Evolutionary conservation across 2,329 filamentous ascomycete genomes (phyloP).

Genomic region (Aureobasidium uvarum): DNA sequence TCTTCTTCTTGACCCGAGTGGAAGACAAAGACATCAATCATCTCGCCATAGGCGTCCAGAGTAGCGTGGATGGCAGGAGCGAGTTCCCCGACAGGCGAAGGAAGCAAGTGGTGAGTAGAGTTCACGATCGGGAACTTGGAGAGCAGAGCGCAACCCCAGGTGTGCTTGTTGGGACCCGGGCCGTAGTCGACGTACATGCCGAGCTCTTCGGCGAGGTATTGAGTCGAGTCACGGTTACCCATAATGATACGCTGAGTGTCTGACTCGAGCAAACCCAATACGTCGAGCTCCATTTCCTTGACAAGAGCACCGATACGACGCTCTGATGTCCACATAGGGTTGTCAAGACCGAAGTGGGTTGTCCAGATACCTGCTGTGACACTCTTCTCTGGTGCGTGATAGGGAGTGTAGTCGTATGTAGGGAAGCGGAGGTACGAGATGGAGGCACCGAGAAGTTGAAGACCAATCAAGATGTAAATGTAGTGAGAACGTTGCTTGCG

Average conservation of each 20-base stretch:
- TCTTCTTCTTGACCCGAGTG: conserved; percentile 99
- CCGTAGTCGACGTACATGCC: conserved; percentile 99
- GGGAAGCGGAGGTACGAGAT: conserved; percentile 90
- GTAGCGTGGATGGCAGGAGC: conserved; percentile 97
- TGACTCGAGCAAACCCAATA: conserved; percentile 89
- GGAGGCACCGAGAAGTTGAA: conserved; percentile 77
- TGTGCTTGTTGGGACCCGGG: conserved; percentile 97
- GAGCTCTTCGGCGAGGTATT: conserved; percentile 90
- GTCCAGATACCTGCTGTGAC: conserved; percentile 98
- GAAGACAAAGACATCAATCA: conserved; percentile 95
- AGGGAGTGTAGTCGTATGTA: conserved; percentile 83
- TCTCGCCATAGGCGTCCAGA: conserved; percentile 82
- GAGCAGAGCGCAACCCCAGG: conserved; percentile 88
- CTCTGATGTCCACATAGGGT: conserved; percentile 98
- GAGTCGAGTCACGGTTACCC: conserved; percentile 95
- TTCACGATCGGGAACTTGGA: conserved; percentile 98
- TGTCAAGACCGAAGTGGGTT: conserved; percentile 95
- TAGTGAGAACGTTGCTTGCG: conserved; percentile 63
- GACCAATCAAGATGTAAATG: conserved; percentile 65
- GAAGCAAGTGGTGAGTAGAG: conserved; percentile 91
- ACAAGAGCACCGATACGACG: conserved; percentile 72
- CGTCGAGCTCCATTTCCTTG: conserved; percentile 86
- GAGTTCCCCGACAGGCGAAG: conserved; percentile 89
- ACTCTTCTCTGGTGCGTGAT: conserved; percentile 82
- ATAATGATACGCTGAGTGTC: conserved; percentile 98